Evolutionary conservation across 192 early-diverging fungal species (phyloP).

Genomic region (Allomyces javanicus): DNA sequence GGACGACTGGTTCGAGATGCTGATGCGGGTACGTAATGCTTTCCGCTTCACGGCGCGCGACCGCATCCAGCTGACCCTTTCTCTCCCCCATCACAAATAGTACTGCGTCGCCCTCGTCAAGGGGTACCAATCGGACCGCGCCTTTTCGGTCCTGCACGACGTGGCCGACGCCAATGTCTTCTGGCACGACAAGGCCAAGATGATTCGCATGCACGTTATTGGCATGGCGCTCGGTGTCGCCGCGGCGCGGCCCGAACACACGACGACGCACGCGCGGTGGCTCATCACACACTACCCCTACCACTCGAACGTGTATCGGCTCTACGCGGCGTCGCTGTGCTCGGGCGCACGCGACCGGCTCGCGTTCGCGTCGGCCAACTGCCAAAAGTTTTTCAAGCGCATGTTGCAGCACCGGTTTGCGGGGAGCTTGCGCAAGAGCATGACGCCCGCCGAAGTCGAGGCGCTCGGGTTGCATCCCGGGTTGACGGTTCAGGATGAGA

Average conservation of each 20-base stretch:
- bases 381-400: slow-evolving; percentile 21
- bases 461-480: neutral
- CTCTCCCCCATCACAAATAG: slow-evolving; percentile 8
- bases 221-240: slow-evolving; percentile 19
- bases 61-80: too few species aligned
- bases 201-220: slow-evolving; percentile 20
- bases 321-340: slow-evolving; percentile 14
- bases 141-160: slow-evolving; percentile 17
- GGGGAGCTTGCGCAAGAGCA: slow-evolving; percentile 2
- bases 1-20: slow-evolving; percentile 28
- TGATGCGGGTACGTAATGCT: slow-evolving; percentile 19
- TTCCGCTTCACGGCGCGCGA: neutral
- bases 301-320: slow-evolving; percentile 10
- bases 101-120: slow-evolving; percentile 18
- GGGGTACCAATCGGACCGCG: slow-evolving; percentile 23
- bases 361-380: slow-evolving; percentile 14
- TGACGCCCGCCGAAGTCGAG: neutral
- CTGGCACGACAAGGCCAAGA: slow-evolving; percentile 17
- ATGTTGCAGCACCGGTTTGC: slow-evolving; percentile 11
- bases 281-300: slow-evolving; percentile 1
- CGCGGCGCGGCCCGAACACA: slow-evolving; percentile 14
- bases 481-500: neutral
- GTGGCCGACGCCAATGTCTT: slow-evolving; percentile 30
- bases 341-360: slow-evolving; percentile 4
- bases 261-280: slow-evolving; percentile 12